Evolutionary conservation across 208 protist species (phyloP).

Genomic region (Giardia muris): DNA sequence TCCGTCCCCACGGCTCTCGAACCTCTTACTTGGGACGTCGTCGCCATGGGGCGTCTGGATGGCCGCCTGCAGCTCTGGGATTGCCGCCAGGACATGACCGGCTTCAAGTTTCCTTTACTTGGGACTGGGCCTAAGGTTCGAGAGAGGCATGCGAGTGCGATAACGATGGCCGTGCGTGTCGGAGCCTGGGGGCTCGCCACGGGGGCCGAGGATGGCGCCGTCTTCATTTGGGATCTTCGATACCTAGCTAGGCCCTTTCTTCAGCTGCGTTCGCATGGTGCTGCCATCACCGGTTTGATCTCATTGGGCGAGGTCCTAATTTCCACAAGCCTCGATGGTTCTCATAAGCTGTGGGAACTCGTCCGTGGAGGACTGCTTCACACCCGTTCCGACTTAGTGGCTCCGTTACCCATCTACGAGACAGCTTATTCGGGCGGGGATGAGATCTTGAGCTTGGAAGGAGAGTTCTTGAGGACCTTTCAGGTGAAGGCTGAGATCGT

Average conservation of each 20-base stretch:
- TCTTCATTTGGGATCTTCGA: not conserved
- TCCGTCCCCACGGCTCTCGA: no score
- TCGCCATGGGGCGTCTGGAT: no score
- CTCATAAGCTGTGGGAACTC: not conserved
- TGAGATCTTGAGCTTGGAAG: not conserved
- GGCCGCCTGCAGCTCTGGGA: no score
- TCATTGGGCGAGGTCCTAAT: not conserved
- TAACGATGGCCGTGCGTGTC: no score
- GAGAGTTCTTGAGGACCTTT: no score
- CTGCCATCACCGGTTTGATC: not conserved
- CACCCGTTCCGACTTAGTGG: not conserved
- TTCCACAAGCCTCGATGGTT: not conserved
- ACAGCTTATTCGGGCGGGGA: not conserved
- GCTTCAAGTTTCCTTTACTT: no score
- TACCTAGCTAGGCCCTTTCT: not conserved
- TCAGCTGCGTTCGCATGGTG: not conserved
- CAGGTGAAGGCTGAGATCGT: no score
- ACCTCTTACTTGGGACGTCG: no score
- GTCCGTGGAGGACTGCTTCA: not conserved
- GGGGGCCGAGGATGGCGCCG: not conserved
- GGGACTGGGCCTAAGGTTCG: no score
- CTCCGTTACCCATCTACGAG: not conserved
- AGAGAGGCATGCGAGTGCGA: no score
- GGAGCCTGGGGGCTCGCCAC: not conserved
- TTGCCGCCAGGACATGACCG: no score